Percentiles rank a stretch among this genome's conserved stretches.
phyloP scores from a whole-genome alignment of 352 stramenopile species.

The Hyaloperonospora brassicae region DNA sequence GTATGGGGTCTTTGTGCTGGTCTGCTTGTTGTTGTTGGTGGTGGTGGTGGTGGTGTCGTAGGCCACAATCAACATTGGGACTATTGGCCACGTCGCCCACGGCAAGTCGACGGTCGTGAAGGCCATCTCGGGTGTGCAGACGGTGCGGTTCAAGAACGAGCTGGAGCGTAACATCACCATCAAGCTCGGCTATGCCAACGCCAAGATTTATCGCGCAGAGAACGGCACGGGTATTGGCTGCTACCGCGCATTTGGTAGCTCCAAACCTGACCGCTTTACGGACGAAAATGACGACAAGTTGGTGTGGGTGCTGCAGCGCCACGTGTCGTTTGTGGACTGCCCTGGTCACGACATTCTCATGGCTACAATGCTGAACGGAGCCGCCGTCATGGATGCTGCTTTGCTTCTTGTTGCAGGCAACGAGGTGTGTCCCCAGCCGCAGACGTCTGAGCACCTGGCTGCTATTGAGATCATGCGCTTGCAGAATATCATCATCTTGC shows the following conservation, averaged over 20 bases:
- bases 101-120: conserved; percentile 99
- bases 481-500: conserved; percentile 99
- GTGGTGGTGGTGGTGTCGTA: conserved; percentile 2
- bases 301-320: conserved; percentile 89
- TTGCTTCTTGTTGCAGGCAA: conserved; percentile 97
- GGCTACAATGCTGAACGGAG: conserved; percentile 99
- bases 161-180: conserved; percentile 99
- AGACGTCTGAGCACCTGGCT: conserved; percentile 99
- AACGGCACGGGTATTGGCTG: conserved; percentile 73
- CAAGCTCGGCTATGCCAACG: conserved; percentile 99
- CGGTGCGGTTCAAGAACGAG: conserved; percentile 98
- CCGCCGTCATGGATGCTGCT: conserved; percentile 99
- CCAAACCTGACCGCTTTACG: conserved; percentile 80
- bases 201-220: conserved; percentile 97
- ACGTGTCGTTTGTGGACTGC: conserved; percentile 99
- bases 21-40: too few species aligned
- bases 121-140: conserved; percentile 99
- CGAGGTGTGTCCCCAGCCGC: conserved; percentile 98
- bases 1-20: too few species aligned
- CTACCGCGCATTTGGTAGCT: conserved; percentile 86
- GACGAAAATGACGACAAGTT: conserved; percentile 85
- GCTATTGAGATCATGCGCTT: conserved; percentile 99
- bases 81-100: conserved; percentile 99
- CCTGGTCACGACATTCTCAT: conserved; percentile 99
- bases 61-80: conserved; percentile 99